Percentiles rank a stretch among this genome's conserved stretches.
These are phyloP conservation scores for Paxillus ammoniavirescens DNA, from an alignment of 768 basidiomycete genomes.

Conservation along the genomic window DNA sequence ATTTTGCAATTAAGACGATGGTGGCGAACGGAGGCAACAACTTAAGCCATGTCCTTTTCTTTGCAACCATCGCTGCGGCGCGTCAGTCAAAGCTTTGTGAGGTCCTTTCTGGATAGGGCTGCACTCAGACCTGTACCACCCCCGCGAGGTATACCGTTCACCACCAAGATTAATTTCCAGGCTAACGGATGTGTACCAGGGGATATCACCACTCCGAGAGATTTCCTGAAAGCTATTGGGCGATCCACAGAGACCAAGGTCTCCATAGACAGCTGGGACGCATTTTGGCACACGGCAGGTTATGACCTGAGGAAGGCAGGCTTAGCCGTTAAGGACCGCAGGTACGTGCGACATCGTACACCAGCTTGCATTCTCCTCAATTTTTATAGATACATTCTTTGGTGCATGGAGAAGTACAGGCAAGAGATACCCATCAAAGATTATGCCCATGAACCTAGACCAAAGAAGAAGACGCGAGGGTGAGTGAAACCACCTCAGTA, in stretches of 20 bases:
- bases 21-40: background rate
- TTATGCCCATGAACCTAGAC: conserved; percentile 62
- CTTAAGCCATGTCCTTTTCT: conserved; percentile 18
- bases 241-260: conserved; percentile 66
- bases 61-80: conserved; percentile 19
- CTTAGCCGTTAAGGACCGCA: conserved; percentile 64
- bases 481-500: conserved; percentile 34
- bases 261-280: conserved; percentile 63
- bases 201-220: conserved; percentile 52
- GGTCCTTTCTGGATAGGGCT: conserved; percentile 33
- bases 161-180: background rate
- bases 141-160: conserved; percentile 20
- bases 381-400: conserved; percentile 67
- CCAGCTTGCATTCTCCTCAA: background rate
- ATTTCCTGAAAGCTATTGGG: conserved; percentile 75
- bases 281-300: conserved; percentile 64
- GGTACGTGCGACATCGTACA: conserved; percentile 41
- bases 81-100: conserved; percentile 17
- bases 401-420: conserved; percentile 83
- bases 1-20: background rate
- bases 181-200: conserved; percentile 33
- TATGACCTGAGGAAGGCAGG: conserved; percentile 62
- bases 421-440: conserved; percentile 49
- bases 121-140: conserved; percentile 18
- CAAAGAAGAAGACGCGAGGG: conserved; percentile 84